Base-by-base conservation (phyloP, 2,329 filamentous ascomycete genomes). In the Iodosphaeria phyllophila region DNA sequence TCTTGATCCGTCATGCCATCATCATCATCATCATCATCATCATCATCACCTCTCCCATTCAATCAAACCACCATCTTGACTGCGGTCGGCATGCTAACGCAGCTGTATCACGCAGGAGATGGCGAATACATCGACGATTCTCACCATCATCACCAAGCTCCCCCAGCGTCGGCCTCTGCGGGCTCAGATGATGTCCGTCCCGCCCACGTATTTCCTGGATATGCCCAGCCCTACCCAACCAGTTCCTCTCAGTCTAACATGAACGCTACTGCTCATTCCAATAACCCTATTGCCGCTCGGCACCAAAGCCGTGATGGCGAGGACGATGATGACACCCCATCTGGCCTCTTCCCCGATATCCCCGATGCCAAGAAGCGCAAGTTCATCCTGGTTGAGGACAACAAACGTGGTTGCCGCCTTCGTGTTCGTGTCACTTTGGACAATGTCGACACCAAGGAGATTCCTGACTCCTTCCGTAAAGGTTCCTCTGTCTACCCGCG, bases 311-410 rank as follows among this genome's bases (percentile, higher is more conserved):
- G 32, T 23, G 40, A 48, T 28, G 51, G 64, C 35, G 58, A 64
- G 30, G 56, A 61, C 32, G n/a, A n/a, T n/a, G n/a, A n/a, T n/a
- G 59, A 73, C 39, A 64, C 67, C 32, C 55, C 74, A 26, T 64
- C 71, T 10, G 70, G 72, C 24, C 66, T 93, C 22, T 93, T 93
- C 47, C 80, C 82, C 24, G 76, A 89, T 35, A 65, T 92, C 26
- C 83, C 84, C 2, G 82, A 89, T 41, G 73, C 75, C 26, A 92
- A 92, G 55, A 80, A 82, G 42, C 76, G 86, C 44, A 95, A 93
- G 51, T 95, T 95, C 50, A 92, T 95, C 37, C 67, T 95, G 7
- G 83, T 95, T 15, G 84, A 93, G 36, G 86, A 95, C 47, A 73
- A 70, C 26, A 76, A 83, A 32, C 74, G 80, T 18, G 76, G 75